phyloP scores from a whole-genome alignment of 73 alveolate species.

The Paramecium octaurelia region DNA sequence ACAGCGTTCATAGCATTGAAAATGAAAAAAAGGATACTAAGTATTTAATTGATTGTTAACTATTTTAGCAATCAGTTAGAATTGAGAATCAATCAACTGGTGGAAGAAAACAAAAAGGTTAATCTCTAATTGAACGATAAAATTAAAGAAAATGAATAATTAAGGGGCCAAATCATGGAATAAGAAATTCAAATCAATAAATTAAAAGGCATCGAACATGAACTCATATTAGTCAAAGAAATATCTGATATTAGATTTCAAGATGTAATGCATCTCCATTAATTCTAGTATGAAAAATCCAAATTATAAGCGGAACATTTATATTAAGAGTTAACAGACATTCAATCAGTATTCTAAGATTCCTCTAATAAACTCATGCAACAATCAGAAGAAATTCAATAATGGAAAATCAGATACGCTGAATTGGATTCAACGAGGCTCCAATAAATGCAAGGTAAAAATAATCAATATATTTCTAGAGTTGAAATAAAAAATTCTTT shows the following conservation, averaged over 20 bases:
- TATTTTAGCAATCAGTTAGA: not conserved
- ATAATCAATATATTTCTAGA: not conserved
- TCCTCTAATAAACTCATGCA: not conserved
- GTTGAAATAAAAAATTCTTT: not conserved
- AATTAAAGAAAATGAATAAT: not conserved
- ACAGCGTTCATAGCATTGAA: not conserved
- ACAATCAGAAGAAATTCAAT: not conserved
- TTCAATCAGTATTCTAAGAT: not conserved
- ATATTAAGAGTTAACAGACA: not conserved
- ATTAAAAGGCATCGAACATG: slow-evolving; percentile 14
- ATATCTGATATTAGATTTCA: not conserved
- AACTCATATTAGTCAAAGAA: not conserved
- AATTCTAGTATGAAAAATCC: not conserved
- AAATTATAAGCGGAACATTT: not conserved
- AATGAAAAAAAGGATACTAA: not conserved
- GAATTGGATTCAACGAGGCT: not conserved
- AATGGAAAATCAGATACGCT: slow-evolving; percentile 3
- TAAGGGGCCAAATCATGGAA: not conserved
- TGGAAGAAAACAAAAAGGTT: not conserved
- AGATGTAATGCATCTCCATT: not conserved
- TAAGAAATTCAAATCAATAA: not conserved
- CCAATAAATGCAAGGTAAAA: not conserved
- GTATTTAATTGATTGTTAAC: not conserved
- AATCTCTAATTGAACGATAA: slow-evolving; percentile 1
- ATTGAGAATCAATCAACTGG: not conserved